Conservation (phyloP, 345 rosid genomes). For the Barbarea vulgaris region DNA sequence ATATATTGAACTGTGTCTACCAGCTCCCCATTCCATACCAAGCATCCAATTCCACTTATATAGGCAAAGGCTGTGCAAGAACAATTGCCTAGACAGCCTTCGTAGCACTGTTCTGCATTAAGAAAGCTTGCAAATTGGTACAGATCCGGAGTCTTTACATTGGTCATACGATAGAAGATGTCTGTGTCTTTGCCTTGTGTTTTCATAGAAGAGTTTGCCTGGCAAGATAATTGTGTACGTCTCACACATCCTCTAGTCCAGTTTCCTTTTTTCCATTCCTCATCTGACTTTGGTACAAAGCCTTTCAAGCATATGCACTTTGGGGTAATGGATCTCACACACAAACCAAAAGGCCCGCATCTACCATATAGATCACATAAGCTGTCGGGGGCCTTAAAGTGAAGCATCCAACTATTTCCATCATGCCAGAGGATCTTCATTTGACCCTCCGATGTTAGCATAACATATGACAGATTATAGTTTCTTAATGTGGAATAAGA, state of each 20-base stretch:
- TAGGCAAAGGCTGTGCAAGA: conserved; percentile 24
- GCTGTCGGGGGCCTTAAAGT: not conserved
- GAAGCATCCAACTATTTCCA: not conserved
- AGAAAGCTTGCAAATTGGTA: not conserved
- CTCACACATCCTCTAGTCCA: conserved; percentile 31
- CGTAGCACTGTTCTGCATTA: not conserved
- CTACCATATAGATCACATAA: conserved; percentile 9
- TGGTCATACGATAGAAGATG: not conserved
- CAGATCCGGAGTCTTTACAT: conserved; percentile 15
- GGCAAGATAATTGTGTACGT: conserved; percentile 13
- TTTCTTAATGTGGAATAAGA: not conserved
- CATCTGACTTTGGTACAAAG: conserved; percentile 21
- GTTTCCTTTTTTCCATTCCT: not conserved
- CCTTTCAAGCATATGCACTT: conserved; percentile 18
- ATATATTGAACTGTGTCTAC: conserved; percentile 20
- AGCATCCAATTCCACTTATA: conserved; percentile 33
- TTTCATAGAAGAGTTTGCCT: not conserved
- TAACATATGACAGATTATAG: not conserved
- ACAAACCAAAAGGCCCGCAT: conserved; percentile 23
- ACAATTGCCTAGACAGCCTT: conserved; percentile 18
- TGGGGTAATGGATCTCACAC: conserved; percentile 3
- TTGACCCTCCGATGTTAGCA: not conserved
- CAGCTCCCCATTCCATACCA: conserved; percentile 23
- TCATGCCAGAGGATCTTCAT: not conserved
- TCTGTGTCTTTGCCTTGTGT: conserved; percentile 11